Evolutionary conservation across 257 asterid genomes (phyloP).

Genomic region (Leptodermis oblonga): DNA sequence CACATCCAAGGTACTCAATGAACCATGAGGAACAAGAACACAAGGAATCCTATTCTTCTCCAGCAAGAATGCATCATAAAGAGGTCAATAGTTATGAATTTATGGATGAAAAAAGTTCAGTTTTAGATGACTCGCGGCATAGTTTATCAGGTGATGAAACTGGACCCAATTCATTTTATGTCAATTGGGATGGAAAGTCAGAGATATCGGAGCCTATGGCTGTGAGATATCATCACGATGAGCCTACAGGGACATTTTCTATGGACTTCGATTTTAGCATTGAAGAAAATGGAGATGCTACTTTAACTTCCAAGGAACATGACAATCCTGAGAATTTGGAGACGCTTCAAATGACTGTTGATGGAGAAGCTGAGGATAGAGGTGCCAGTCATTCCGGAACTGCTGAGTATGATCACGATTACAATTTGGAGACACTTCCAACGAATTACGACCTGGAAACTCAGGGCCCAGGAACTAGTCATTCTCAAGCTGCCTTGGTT

Average conservation of each 20-base stretch:
- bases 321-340: conserved; percentile 35
- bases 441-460: conserved; percentile 30
- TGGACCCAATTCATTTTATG: conserved; percentile 45
- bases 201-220: conserved; percentile 31
- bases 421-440: conserved; percentile 31
- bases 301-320: conserved; percentile 2
- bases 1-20: conserved; percentile 47
- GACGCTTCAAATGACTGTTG: conserved; percentile 27
- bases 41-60: conserved; percentile 49
- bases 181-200: conserved; percentile 51
- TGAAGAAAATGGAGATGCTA: conserved; percentile 9
- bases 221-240: conserved; percentile 35
- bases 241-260: conserved; percentile 31
- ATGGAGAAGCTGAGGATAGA: conserved; percentile 24
- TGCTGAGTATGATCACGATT: conserved; percentile 27
- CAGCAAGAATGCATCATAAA: conserved; percentile 38
- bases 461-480: conserved; percentile 21
- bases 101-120: conserved; percentile 40
- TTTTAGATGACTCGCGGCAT: conserved; percentile 36
- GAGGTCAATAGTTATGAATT: conserved; percentile 45
- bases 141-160: conserved; percentile 46
- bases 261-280: conserved; percentile 11
- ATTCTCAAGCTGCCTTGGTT: conserved; percentile 11
- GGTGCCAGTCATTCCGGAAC: conserved; percentile 18
- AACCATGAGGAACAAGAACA: conserved; percentile 55